Conservation (phyloP, 1,284 basidiomycete genomes). For the Ustilago xerochloae region DNA sequence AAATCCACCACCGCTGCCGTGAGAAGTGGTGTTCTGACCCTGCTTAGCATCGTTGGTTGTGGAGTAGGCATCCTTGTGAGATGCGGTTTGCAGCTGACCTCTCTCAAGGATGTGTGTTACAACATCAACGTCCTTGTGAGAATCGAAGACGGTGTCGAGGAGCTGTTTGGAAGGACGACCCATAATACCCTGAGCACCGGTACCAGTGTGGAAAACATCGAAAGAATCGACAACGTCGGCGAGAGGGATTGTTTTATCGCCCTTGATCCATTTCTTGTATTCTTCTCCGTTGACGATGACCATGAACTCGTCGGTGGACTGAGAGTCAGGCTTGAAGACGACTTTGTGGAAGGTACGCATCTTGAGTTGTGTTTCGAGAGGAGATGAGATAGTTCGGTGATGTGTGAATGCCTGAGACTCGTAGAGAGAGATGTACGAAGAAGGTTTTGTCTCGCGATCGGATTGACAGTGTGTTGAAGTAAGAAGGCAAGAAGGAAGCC, state of each 20-base stretch:
- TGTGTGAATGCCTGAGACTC: too few species aligned
- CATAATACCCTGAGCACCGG: slow-evolving; percentile 69
- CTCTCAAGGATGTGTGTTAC: slow-evolving; percentile 64
- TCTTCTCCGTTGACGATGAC: slow-evolving; percentile 66
- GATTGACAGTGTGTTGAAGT: background rate
- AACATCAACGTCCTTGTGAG: slow-evolving; percentile 65
- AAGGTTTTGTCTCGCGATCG: background rate
- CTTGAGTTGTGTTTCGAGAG: background rate
- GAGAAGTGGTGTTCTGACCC: slow-evolving; percentile 35
- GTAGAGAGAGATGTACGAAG: background rate
- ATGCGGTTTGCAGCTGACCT: slow-evolving; percentile 60
- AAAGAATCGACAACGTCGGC: slow-evolving; percentile 69
- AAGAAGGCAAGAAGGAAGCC: background rate
- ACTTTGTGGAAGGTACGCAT: slow-evolving; percentile 53
- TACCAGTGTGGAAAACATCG: slow-evolving; percentile 68
- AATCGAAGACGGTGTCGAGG: slow-evolving; percentile 67
- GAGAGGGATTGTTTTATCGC: slow-evolving; percentile 69
- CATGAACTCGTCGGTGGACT: slow-evolving; percentile 68
- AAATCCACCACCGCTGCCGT: slow-evolving; percentile 35
- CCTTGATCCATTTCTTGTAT: slow-evolving; percentile 68
- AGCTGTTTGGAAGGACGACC: slow-evolving; percentile 68
- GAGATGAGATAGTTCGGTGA: background rate
- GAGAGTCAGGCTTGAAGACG: slow-evolving; percentile 67
- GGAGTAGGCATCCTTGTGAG: slow-evolving; percentile 53
- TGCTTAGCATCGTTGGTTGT: slow-evolving; percentile 61